Evolutionary conservation across 2,329 filamentous ascomycete genomes (phyloP), one percentile per base, ranked within the genome.

Genomic region (Talaromyces sp.): DNA sequence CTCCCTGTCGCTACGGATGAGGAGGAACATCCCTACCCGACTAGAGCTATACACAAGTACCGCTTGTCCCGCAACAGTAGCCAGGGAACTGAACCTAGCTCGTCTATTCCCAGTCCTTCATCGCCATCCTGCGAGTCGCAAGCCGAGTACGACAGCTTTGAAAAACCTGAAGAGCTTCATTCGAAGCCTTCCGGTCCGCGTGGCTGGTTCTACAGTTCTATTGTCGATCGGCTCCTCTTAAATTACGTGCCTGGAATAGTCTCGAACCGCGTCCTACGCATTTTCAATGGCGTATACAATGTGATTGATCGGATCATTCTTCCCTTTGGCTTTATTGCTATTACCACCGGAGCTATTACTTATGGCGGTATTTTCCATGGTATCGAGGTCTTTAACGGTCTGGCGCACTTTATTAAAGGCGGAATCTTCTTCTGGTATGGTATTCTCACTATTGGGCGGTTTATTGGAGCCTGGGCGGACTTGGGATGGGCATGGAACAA

Each of bases 401-500:
- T 97, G 49, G 93, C 93, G 8, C 93, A 98, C 72, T 96, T 91
- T 79, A 87, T 97, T 74, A 98, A 98, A 74, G 93, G 93, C 52
- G 91, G 91, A 3, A 89, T 97, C 60, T 98, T 98, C 80, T 92
- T 97, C 78, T 95, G 91, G 88, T 91, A 96, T 65, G 93, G 93
- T 8, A 77, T 96, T 22, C 78, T 97, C 63, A 96, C 91, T 0
- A 82, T 98, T 3, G 92, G 92, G 30, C 88, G 93, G 60, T 97
- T 92, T 89, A 86, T 92, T 70, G 93, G 93, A 28, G 90, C 90
- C 73, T 98, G 96, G 73, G 88, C 90, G 61, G 91, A 96, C 63
- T 84, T 93, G 60, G 93, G 93, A 66, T 98, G 93, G 93, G 91
- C 92, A 0, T 97, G 93, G 93, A 98, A 98, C 70, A 76, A 92